Percentiles rank a stretch among this genome's conserved stretches.
Conservation (phyloP, 164 flowering plant species). For the Magnolia kwangsiensis region DNA sequence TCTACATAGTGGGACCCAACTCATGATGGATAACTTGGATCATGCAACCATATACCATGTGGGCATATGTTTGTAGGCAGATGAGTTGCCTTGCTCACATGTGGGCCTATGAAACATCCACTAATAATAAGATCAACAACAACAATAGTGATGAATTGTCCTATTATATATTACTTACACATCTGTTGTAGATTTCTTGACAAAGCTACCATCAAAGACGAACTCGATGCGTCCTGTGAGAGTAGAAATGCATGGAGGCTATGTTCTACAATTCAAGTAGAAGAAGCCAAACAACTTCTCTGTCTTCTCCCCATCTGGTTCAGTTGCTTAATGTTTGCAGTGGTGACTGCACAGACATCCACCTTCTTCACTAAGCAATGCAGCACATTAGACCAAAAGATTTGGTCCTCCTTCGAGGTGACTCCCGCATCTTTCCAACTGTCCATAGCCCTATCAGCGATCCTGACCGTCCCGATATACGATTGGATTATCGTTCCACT, state of each 20-base stretch:
- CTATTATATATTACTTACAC: too few relatives aligned
- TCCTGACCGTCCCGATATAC: neutral
- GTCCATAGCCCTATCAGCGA: neutral
- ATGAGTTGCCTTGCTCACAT: too few relatives aligned
- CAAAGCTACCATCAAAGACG: too few relatives aligned
- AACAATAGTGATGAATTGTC: too few relatives aligned
- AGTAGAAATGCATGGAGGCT: neutral
- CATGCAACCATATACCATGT: too few relatives aligned
- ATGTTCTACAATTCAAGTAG: slow-evolving; percentile 2
- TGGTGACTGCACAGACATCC: slow-evolving; percentile 3
- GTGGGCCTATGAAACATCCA: too few relatives aligned
- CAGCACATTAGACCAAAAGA: slow-evolving; percentile 8
- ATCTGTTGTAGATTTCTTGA: too few relatives aligned
- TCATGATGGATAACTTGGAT: too few relatives aligned
- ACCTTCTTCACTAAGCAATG: slow-evolving; percentile 14
- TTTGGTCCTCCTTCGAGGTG: slow-evolving; percentile 8
- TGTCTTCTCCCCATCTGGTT: slow-evolving; percentile 10
- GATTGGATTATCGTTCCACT: slow-evolving; percentile 4
- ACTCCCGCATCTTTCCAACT: slow-evolving; percentile 23
- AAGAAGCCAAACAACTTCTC: slow-evolving; percentile 4
- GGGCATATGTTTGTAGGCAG: too few relatives aligned
- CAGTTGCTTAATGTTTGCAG: slow-evolving; percentile 8
- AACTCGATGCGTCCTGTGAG: neutral
- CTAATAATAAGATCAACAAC: too few relatives aligned
- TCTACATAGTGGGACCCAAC: too few relatives aligned